Percentiles rank a stretch among this genome's conserved stretches.
These are phyloP conservation scores for Torulaspora microellipsoides DNA, from an alignment of 805 yeast genomes.

Conservation along the genomic window DNA sequence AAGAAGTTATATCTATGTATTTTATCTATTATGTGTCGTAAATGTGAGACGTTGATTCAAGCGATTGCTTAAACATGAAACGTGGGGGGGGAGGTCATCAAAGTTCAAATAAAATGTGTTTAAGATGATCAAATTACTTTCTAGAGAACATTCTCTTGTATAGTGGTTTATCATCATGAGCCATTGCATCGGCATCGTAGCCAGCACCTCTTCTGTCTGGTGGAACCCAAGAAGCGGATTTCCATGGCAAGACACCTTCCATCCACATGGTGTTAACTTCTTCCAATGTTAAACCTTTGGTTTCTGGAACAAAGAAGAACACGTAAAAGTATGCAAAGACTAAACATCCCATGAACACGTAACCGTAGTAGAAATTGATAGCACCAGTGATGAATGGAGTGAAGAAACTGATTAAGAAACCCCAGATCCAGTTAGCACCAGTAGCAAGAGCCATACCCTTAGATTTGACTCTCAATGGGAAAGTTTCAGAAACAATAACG, in stretches of 20 bases:
- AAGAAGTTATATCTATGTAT: neutral
- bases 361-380: slow-evolving; percentile 67
- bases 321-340: slow-evolving; percentile 55
- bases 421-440: slow-evolving; percentile 62
- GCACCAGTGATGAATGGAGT: slow-evolving; percentile 64
- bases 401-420: slow-evolving; percentile 60
- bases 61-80: neutral
- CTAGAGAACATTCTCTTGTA: slow-evolving; percentile 16
- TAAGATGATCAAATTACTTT: neutral
- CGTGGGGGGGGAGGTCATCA: slow-evolving; percentile 4
- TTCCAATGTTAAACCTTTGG: slow-evolving; percentile 73
- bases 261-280: slow-evolving; percentile 64
- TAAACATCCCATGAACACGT: slow-evolving; percentile 53
- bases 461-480: slow-evolving; percentile 66
- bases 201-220: slow-evolving; percentile 34
- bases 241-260: slow-evolving; percentile 39
- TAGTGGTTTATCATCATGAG: slow-evolving; percentile 27
- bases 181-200: slow-evolving; percentile 24
- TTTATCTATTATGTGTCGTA: neutral
- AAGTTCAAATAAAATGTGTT: neutral
- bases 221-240: slow-evolving; percentile 48
- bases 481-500: slow-evolving; percentile 62
- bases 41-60: neutral
- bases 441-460: slow-evolving; percentile 53
- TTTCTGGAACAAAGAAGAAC: slow-evolving; percentile 65